Base-by-base conservation (phyloP, 2,329 filamentous ascomycete species). In the Ceratocystis albifundus region DNA sequence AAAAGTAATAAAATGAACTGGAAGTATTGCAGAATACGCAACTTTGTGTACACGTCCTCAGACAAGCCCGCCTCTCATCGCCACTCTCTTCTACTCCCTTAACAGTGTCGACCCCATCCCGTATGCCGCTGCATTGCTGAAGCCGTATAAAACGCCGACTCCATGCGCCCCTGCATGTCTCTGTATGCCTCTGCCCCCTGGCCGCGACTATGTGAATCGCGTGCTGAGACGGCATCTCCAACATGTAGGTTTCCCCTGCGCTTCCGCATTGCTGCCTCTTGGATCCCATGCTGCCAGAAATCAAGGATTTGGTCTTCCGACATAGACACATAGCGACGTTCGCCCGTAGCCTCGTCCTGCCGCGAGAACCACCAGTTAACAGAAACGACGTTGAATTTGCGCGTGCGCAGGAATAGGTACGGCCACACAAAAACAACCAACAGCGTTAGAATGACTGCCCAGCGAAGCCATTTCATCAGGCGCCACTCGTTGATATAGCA, bases 361-460 rank as follows among this genome's bases (percentile, higher is more conserved):
- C 72, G 71, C 2, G 80, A 82, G 70, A 80, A 85, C 0, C 77
- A 74, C 86, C 86, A 91, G 44, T 85, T 78, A 0, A 82, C 80
- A 25, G 78, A 77, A 2, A 84, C 80, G 1, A 88, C 84, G 69
- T 86, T 81, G 76, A 86, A 91, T 62, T 82, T 79, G 72, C 82
- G 84, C 1, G 88, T 91, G 20, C 80, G 75, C 72, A 89, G 80
- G 75, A 83, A 86, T 12, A 91, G 78, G 66, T 82, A 81, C 0
- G 88, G 88, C 88, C 88, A 91, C 2, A 82, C 77, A 70, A 91
- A 78, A 66, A 91, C 71, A 80, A 88, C 88, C 12, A 88, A 74
- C 68, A 90, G 83, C 0, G 84, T 84, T 4, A 88, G 73, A 72
- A 83, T 84, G 75, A 86, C 89, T 8, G 89, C 57, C 78, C 83